Evolutionary conservation across 768 basidiomycete genomes (phyloP), one percentile per base, ranked within the genome.

Genomic region (Mycena indigotica): DNA sequence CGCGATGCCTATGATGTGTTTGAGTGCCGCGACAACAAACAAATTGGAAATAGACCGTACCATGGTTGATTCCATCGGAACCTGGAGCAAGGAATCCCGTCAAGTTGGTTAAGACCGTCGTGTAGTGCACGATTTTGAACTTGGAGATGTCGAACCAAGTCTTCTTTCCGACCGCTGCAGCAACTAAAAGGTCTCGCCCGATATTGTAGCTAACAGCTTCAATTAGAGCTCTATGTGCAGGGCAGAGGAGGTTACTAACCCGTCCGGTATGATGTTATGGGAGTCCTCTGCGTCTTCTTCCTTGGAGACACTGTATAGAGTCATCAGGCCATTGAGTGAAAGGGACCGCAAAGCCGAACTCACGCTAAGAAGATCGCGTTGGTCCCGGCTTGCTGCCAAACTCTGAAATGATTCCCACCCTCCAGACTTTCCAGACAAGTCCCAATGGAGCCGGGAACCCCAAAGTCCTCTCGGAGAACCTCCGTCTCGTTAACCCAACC

Each of bases 171-270:
- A 73, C 51, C 15, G 79, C 74, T 16, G 58, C 54, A 2, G 66
- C 48, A 13, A 77, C 78, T 23, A 82, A 67, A 12, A 28, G 32
- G 54, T 83, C 63, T 75, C 79, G 73, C 24, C 80, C 81, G 39
- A 74, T 59, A 58, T 81, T 58, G 59, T 83, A 82, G 8, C 81
- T 81, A n/a, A n/a, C n/a, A n/a, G n/a, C n/a, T n/a, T n/a, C n/a
- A n/a, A n/a, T n/a, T n/a, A n/a, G n/a, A n/a, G n/a, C n/a, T n/a
- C n/a, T n/a, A n/a, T n/a, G n/a, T n/a, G n/a, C n/a, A n/a, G n/a
- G n/a, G n/a, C n/a, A n/a, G n/a, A n/a, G n/a, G n/a, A n/a, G n/a
- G n/a, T n/a, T n/a, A n/a, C n/a, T n/a, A n/a, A n/a, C n/a, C n/a
- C n/a, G 53, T 83, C 67, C 0, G 77, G 69, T 3, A 72, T 53